phyloP scores from a whole-genome alignment of 2,329 filamentous ascomycete species.

The Phoma herbarum region DNA sequence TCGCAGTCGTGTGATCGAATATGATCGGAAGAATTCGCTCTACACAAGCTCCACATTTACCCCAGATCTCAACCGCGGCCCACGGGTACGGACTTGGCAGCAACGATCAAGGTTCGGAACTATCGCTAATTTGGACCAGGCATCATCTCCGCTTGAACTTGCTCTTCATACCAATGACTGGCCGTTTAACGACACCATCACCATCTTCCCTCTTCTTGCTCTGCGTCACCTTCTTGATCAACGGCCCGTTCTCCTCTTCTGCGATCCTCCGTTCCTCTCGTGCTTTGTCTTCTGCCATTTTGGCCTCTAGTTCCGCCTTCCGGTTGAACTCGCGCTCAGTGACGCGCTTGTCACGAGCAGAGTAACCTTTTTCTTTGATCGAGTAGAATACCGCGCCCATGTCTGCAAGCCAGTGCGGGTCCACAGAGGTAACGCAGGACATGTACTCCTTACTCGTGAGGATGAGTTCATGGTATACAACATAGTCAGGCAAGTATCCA shows the following conservation, averaged over 20 bases:
- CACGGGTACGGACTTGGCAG: neutral
- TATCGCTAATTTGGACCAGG: neutral
- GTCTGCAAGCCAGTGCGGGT: conserved; percentile 97
- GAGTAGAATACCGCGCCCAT: conserved; percentile 97
- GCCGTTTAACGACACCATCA: conserved; percentile 54
- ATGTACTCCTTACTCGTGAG: conserved; percentile 98
- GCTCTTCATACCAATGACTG: conserved; percentile 41
- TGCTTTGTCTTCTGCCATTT: conserved; percentile 88
- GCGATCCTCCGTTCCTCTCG: conserved; percentile 65
- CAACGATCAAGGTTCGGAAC: neutral
- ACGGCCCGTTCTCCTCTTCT: conserved; percentile 46
- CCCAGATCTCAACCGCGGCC: conserved; percentile 5
- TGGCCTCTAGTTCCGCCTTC: conserved; percentile 89
- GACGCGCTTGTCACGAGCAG: conserved; percentile 81
- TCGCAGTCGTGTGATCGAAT: neutral
- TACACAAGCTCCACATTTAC: neutral
- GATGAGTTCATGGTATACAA: conserved; percentile 97
- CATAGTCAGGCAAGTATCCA: conserved; percentile 94
- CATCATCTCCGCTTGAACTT: conserved; percentile 33
- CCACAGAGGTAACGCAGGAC: conserved; percentile 93
- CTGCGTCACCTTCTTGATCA: conserved; percentile 36
- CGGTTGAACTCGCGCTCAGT: conserved; percentile 92
- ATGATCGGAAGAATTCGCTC: neutral
- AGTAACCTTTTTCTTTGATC: conserved; percentile 97
- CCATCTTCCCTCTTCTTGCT: conserved; percentile 41